These are phyloP conservation scores for Bocquillonia castaneifolia DNA, from an alignment of 441 rosid genomes.

Conservation along the genomic window DNA sequence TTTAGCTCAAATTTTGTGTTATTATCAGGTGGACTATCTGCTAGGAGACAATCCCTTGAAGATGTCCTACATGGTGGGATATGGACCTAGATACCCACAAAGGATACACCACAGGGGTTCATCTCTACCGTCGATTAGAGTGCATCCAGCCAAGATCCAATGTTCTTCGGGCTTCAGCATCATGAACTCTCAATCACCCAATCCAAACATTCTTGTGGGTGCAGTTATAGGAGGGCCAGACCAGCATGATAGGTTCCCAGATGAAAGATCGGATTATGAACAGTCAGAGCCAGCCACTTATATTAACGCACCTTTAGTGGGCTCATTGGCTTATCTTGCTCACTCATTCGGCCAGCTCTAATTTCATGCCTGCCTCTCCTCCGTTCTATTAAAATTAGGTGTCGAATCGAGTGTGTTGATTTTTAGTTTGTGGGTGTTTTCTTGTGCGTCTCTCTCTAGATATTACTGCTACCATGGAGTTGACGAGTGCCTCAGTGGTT, in stretches of 20 bases:
- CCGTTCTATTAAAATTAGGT: background rate
- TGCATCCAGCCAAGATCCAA: constrained; percentile 52
- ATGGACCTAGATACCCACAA: constrained; percentile 58
- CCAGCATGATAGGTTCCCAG: constrained; percentile 63
- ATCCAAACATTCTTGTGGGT: constrained; percentile 71
- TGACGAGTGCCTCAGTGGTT: constrained; percentile 13
- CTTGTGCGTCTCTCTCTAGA: background rate
- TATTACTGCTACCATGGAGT: background rate
- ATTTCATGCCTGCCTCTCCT: background rate
- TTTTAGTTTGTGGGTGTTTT: background rate
- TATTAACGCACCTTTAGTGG: constrained; percentile 89
- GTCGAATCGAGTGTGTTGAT: background rate
- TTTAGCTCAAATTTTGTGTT: background rate
- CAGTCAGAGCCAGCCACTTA: constrained; percentile 92
- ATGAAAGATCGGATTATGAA: constrained; percentile 62
- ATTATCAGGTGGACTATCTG: constrained; percentile 66
- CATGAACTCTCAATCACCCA: constrained; percentile 60
- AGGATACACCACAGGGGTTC: constrained; percentile 93
- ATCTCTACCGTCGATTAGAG: constrained; percentile 60
- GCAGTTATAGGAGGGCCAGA: constrained; percentile 91
- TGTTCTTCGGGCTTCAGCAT: constrained; percentile 68
- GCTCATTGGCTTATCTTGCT: constrained; percentile 74
- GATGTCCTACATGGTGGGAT: constrained; percentile 92
- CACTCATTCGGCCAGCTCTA: constrained; percentile 77
- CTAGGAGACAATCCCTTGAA: constrained; percentile 82